Percentiles rank a stretch among this genome's conserved stretches.
These are phyloP conservation scores for Neotropicomus parvogracilis DNA, from an alignment of 1,284 basidiomycete species.

Conservation along the genomic window DNA sequence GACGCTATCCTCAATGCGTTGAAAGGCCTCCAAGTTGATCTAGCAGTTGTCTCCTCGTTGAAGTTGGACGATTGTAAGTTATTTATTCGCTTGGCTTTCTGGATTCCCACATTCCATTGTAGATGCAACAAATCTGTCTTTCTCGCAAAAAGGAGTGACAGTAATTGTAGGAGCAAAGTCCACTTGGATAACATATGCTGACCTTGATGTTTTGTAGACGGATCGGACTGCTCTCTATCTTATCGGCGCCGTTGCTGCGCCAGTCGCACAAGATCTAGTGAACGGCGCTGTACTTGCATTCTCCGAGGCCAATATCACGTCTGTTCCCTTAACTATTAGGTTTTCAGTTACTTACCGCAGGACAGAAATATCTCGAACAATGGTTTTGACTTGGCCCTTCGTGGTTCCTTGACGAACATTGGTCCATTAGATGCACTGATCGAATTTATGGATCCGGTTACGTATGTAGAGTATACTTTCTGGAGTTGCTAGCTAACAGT, in stretches of 20 bases:
- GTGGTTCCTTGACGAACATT: slow-evolving; percentile 55
- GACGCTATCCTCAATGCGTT: slow-evolving; percentile 63
- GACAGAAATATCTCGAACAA: slow-evolving; percentile 52
- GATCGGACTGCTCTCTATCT: slow-evolving; percentile 65
- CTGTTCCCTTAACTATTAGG: slow-evolving; percentile 29
- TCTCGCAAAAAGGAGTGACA: slow-evolving; percentile 60
- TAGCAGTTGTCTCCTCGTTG: slow-evolving; percentile 46
- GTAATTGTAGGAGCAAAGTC: slow-evolving; percentile 43
- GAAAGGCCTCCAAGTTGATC: slow-evolving; percentile 54
- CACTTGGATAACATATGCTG: not conserved
- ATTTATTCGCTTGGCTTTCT: not conserved
- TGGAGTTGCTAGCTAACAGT: slow-evolving; percentile 4
- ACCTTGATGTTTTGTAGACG: slow-evolving; percentile 37
- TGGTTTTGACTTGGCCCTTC: slow-evolving; percentile 59
- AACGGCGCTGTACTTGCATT: slow-evolving; percentile 56
- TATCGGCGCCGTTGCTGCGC: slow-evolving; percentile 64
- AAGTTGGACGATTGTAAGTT: slow-evolving; percentile 59
- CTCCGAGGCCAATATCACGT: slow-evolving; percentile 61
- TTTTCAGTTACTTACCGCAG: slow-evolving; percentile 43
- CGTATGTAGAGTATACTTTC: slow-evolving; percentile 29
- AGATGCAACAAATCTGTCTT: slow-evolving; percentile 60
- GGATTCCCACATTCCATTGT: not conserved
- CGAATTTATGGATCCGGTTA: slow-evolving; percentile 56
- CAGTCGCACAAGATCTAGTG: slow-evolving; percentile 67
- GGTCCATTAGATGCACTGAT: slow-evolving; percentile 68